Percentiles rank a stretch among this genome's conserved stretches.
phyloP scores from a whole-genome alignment of 352 stramenopile genomes.

The Pythium vanterpoolii region DNA sequence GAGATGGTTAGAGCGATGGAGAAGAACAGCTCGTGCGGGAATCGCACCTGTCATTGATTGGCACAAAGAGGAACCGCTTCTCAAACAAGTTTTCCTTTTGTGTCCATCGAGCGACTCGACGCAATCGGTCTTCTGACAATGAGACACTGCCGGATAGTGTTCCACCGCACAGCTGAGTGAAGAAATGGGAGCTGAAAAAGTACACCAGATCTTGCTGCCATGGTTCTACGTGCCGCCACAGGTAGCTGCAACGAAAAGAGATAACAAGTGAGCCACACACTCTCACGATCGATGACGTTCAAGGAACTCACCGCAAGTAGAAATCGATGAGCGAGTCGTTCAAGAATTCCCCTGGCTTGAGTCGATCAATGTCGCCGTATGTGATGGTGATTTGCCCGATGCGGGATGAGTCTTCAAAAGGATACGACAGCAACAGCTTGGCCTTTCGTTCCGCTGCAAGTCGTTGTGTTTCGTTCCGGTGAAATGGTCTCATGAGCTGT shows the following conservation, averaged over 20 bases:
- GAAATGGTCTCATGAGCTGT: slow-evolving; percentile 9
- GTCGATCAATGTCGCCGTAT: slow-evolving; percentile 82
- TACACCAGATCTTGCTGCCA: slow-evolving; percentile 75
- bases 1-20: neutral
- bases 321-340: slow-evolving; percentile 94
- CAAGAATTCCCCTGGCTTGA: slow-evolving; percentile 90
- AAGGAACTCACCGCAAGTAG: slow-evolving; percentile 72
- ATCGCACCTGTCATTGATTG: slow-evolving; percentile 86
- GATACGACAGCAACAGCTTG: slow-evolving; percentile 50
- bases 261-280: too few species aligned
- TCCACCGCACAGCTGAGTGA: slow-evolving; percentile 85
- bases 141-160: slow-evolving; percentile 19
- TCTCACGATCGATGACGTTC: too few species aligned
- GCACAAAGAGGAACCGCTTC: slow-evolving; percentile 87
- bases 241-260: slow-evolving; percentile 57
- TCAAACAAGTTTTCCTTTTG: slow-evolving; percentile 84
- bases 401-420: slow-evolving; percentile 49
- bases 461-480: slow-evolving; percentile 17
- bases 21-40: neutral
- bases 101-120: slow-evolving; percentile 74
- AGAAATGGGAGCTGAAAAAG: slow-evolving; percentile 96
- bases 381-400: slow-evolving; percentile 66
- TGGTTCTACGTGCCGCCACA: slow-evolving; percentile 60
- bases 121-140: slow-evolving; percentile 42
- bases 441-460: slow-evolving; percentile 13